Conservation (phyloP, 768 basidiomycete genomes). For the Thelephora aurantiotincta region DNA sequence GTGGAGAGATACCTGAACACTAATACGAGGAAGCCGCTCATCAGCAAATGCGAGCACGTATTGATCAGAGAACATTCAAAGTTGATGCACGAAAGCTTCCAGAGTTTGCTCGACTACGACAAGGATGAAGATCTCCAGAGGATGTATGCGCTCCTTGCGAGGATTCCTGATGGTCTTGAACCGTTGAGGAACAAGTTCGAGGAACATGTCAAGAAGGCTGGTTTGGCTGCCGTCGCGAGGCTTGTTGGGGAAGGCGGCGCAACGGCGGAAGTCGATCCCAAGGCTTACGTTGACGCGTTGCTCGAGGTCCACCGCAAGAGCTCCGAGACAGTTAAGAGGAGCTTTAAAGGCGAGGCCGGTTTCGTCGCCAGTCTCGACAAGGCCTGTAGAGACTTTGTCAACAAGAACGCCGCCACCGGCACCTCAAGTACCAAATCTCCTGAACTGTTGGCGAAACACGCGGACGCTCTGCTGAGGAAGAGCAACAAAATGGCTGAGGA, state of each 20-base stretch:
- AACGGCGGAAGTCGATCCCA: constrained; percentile 62
- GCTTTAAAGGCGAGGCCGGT: constrained; percentile 85
- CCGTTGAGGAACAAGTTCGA: constrained; percentile 88
- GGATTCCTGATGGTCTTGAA: constrained; percentile 83
- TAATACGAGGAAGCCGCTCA: constrained; percentile 69
- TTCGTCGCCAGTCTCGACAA: constrained; percentile 91
- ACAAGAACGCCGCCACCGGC: constrained; percentile 82
- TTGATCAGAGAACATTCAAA: constrained; percentile 79
- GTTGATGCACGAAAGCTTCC: constrained; percentile 89
- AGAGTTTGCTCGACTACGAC: constrained; percentile 78
- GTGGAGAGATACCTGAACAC: constrained; percentile 90
- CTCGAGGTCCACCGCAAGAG: constrained; percentile 89
- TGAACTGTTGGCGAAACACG: constrained; percentile 84
- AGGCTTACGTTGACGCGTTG: constrained; percentile 86
- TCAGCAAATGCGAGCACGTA: constrained; percentile 79
- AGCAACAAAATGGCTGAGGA: constrained; percentile 94
- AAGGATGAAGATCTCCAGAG: constrained; percentile 90
- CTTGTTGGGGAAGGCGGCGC: constrained; percentile 40
- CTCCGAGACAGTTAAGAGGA: constrained; percentile 72
- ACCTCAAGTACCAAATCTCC: constrained; percentile 77
- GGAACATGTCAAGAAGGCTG: constrained; percentile 88
- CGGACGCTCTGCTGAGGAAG: constrained; percentile 81
- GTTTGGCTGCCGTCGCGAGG: constrained; percentile 69
- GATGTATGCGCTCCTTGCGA: constrained; percentile 87
- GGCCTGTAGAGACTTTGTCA: constrained; percentile 93